Evolutionary conservation across 2,329 filamentous ascomycete genomes (phyloP), one percentile per base, ranked within the genome.

Genomic region (Furcasterigmium furcatum): DNA sequence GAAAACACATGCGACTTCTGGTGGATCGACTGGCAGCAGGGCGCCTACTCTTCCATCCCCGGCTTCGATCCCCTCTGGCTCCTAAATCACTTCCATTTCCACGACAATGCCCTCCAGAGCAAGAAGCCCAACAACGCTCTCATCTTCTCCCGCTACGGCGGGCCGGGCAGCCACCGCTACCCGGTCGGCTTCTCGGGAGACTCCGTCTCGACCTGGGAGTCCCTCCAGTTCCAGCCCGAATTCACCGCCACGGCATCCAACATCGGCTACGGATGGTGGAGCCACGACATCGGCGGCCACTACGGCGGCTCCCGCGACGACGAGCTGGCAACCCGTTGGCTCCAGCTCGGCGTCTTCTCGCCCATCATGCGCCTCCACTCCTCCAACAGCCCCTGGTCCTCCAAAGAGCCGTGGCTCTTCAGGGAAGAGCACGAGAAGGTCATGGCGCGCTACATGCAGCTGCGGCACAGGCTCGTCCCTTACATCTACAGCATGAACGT

Each of bases 11-110:
- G 74, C 19, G 80, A 85, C 54, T 83, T 85, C 46, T 84, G 80
- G 79, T 85, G 82, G 82, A 71, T 84, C 22, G 82, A 85, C 57
- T 85, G 81, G 81, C 82, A 85, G 58, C 82, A 85, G 58, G 82
- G 82, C 2, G 62, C 67, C 3, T 65, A 70, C 46, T 79, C 79
- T 2, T 68, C 70, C 27, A 68, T 83, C 6, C 73, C 71, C 0
- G 79, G 79, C 2, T 64, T 85, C 3, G 82, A 85, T 57, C 82
- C 82, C 0, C 64, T 85, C 0, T 85, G 82, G 81, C 62, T 84
- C 20, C 68, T 85, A 18, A 85, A 85, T 53, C 82, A 85, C 56
- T 84, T 77, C 54, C 79, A 84, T 46, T 85, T 77, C 56, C 63
- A 81, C 4, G 78, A 83, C 51, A 29, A 40, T 19, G 22, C 38